Evolutionary conservation across 106 monocot genomes (phyloP).

Genomic region (Dendrobium nobile): DNA sequence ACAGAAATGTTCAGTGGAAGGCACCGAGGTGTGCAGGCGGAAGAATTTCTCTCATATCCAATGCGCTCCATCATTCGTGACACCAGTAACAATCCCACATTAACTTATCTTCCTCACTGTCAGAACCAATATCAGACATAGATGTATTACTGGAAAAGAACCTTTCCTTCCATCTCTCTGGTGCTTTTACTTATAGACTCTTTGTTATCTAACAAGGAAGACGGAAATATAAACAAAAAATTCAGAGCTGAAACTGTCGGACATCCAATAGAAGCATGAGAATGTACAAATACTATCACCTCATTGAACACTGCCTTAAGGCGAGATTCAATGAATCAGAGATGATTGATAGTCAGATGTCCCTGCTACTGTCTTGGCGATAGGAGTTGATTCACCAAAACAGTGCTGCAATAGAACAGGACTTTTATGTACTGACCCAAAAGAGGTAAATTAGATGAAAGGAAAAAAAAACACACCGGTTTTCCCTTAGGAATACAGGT

Average conservation of each 20-base stretch:
- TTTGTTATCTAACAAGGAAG: constrained; percentile 48
- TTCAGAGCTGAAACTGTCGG: background rate
- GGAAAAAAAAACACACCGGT: background rate
- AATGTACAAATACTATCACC: constrained; percentile 26
- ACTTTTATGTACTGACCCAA: background rate
- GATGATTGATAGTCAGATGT: constrained; percentile 75
- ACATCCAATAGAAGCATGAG: background rate
- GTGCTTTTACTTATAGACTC: constrained; percentile 75
- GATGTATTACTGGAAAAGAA: constrained; percentile 60
- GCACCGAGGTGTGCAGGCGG: constrained; percentile 17
- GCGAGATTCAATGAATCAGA: constrained; percentile 79
- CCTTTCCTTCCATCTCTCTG: constrained; percentile 72
- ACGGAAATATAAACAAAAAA: background rate
- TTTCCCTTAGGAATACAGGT: constrained; percentile 14
- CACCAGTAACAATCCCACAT: constrained; percentile 57
- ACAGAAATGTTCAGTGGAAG: constrained; percentile 7
- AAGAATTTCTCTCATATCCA: constrained; percentile 40
- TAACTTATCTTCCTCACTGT: constrained; percentile 70
- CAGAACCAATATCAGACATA: constrained; percentile 50
- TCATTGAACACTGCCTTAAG: constrained; percentile 69
- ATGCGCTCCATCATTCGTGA: constrained; percentile 69
- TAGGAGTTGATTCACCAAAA: constrained; percentile 30
- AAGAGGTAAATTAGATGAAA: background rate
- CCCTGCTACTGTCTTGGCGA: constrained; percentile 43
- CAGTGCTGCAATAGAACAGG: constrained; percentile 20